Percentiles rank a stretch among this genome's conserved stretches.
Evolutionary conservation across 1,284 basidiomycete species (phyloP).

Genomic region (Cryptococcus floricola): DNA sequence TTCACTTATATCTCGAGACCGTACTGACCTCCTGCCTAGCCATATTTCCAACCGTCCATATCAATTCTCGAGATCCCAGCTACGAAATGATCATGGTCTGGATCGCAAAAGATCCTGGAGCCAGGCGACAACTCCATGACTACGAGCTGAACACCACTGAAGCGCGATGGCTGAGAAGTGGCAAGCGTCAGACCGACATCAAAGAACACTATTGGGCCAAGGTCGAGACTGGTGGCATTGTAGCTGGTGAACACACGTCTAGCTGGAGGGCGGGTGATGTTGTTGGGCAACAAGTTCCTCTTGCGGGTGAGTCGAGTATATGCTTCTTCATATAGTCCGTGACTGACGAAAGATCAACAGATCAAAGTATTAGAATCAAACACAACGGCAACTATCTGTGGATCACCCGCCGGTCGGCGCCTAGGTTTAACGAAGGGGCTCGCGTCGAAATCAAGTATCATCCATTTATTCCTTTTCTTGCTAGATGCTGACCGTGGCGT

Average conservation of each 20-base stretch:
- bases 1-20: no score
- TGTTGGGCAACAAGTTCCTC: slow-evolving; percentile 24
- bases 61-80: slow-evolving; percentile 17
- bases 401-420: slow-evolving; percentile 8
- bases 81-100: slow-evolving; percentile 27
- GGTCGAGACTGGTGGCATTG: not conserved
- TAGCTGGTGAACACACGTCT: slow-evolving; percentile 11
- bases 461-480: not conserved
- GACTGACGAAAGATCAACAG: not conserved
- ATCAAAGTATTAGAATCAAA: slow-evolving; percentile 8
- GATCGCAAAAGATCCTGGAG: slow-evolving; percentile 25
- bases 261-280: slow-evolving; percentile 18
- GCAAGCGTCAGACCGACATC: not conserved
- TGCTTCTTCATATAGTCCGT: not conserved
- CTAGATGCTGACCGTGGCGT: not conserved
- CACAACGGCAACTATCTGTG: slow-evolving; percentile 19
- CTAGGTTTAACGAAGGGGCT: slow-evolving; percentile 5
- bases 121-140: slow-evolving; percentile 20
- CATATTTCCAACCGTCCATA: slow-evolving; percentile 24
- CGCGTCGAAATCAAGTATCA: slow-evolving; percentile 12
- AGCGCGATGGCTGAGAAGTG: slow-evolving; percentile 4
- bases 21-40: not conserved
- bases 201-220: not conserved
- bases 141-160: slow-evolving; percentile 24
- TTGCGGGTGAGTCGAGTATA: slow-evolving; percentile 16